These are phyloP conservation scores for Diaporthe vexans DNA, from an alignment of 2,329 filamentous ascomycete genomes.

Conservation along the genomic window DNA sequence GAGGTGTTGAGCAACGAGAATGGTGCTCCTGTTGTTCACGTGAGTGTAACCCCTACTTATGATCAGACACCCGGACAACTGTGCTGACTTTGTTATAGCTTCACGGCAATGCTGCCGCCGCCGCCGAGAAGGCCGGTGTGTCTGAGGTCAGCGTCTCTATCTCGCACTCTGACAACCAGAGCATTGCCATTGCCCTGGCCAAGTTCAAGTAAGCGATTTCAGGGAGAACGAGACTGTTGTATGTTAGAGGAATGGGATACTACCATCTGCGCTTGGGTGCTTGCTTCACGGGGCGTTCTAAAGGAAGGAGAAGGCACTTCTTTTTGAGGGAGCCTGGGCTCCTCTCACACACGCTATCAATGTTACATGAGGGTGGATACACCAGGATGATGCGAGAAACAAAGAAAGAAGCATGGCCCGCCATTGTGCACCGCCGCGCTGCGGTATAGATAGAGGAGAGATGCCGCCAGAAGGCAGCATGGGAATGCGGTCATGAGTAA, in stretches of 20 bases:
- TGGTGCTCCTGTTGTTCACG: conserved; percentile 86
- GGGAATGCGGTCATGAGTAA: neutral
- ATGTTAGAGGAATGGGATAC: conserved; percentile 2
- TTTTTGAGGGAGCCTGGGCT: neutral
- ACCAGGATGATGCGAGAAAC: neutral
- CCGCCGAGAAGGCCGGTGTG: conserved; percentile 88
- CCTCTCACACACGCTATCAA: conserved; percentile 3
- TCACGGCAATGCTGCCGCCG: conserved; percentile 84
- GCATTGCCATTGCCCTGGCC: conserved; percentile 92
- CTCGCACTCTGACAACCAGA: conserved; percentile 94
- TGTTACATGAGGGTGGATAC: conserved; percentile 18
- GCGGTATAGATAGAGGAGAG: neutral
- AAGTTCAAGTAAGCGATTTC: conserved; percentile 71
- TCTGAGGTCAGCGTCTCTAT: conserved; percentile 94
- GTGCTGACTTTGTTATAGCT: conserved; percentile 72
- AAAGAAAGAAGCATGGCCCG: neutral
- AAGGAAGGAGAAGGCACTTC: neutral
- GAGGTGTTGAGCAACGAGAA: conserved; percentile 87
- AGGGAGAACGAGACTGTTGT: neutral
- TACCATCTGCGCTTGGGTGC: conserved; percentile 3
- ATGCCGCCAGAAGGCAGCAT: neutral
- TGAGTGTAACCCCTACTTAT: too few species aligned
- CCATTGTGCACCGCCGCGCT: neutral
- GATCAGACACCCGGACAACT: too few species aligned
- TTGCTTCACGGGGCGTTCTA: conserved; percentile 33